A percentile compares a stretch with the other conserved stretches of the same genome.
phyloP scores from a whole-genome alignment of 129 eudicot genomes.

The Escallonia rubra region DNA sequence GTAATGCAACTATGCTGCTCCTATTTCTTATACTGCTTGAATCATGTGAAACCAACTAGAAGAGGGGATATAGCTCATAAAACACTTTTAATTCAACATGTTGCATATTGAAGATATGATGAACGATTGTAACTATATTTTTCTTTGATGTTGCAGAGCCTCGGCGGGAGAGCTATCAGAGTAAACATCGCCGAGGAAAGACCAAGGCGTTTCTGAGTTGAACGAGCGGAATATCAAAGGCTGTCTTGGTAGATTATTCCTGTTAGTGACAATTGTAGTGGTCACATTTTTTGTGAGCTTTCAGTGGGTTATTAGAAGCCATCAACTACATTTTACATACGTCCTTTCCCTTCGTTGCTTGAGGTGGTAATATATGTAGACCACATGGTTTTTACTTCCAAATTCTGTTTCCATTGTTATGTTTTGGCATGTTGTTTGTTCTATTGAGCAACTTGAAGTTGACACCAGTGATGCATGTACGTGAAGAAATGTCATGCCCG shows the following conservation, averaged over 20 bases:
- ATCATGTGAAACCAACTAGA: too few relatives aligned
- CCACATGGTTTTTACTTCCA: too few relatives aligned
- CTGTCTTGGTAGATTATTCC: conserved; percentile 1
- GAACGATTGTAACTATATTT: not conserved
- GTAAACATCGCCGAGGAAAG: conserved; percentile 77
- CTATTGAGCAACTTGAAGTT: too few relatives aligned
- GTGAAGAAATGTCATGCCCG: too few relatives aligned
- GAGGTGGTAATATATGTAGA: too few relatives aligned
- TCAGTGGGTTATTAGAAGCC: not conserved
- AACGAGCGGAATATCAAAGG: not conserved
- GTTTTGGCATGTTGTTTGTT: too few relatives aligned
- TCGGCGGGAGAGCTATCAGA: conserved; percentile 72
- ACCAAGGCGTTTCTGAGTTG: conserved; percentile 47
- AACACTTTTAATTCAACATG: too few relatives aligned
- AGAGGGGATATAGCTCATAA: too few relatives aligned
- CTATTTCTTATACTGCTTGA: not conserved
- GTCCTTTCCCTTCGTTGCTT: too few relatives aligned
- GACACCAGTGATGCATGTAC: too few relatives aligned
- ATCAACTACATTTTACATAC: not conserved
- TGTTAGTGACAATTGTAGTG: conserved; percentile 3
- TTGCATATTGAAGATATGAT: not conserved
- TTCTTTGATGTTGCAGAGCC: conserved; percentile 34
- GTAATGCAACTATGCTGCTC: conserved; percentile 21
- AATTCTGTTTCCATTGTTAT: too few relatives aligned
- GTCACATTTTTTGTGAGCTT: conserved; percentile 1